Base-by-base conservation (phyloP, 2,329 filamentous ascomycete species). In the Cordyceps militaris region DNA sequence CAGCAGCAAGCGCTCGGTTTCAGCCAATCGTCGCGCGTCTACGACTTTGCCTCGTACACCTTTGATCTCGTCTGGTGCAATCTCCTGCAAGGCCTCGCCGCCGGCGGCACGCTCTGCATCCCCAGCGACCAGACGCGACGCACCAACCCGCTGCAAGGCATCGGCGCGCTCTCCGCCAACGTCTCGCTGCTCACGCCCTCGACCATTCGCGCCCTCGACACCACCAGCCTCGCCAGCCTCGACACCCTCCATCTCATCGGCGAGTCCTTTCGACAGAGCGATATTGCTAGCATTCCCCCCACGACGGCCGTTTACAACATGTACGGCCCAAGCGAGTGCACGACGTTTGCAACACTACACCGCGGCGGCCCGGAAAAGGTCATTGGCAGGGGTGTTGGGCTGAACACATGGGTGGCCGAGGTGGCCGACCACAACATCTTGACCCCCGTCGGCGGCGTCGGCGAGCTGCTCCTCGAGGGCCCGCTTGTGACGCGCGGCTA, bases 51-150 rank as follows among this genome's bases (percentile, higher is more conserved):
- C 1, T 53, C 50, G 11, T 53, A 53, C 50, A 53, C 50, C 1
- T 53, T 53, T 8, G 50, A 53, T 53, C 50, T 63, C 14, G 63
- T 67, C 63, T 54, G 62, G 63, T 16, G 62, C 63, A 24, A 66
- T 61, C 51, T 59, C 58, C 16, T 67, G 62, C 36, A 67, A 14
- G 51, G 63, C 28, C 47, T 67, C 7, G 55, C 58, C 30, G 56
- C 64, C 0, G 50, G 50, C 16, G 50, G 50, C 28, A 53, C 56
- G 63, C 26, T 60, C 57, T 19, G 54, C 47, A 53, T 53, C 19
- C 50, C 50, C 26, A 53, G 50, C 38, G 50, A 53, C n/a, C 36
- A 34, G 50, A 53, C 50, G 4, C 40, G 50, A 24, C 16, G 50
- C 32, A 24, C 50, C 8, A 44, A 26, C 14, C 50, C 50, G 3